Evolutionary conservation across 768 basidiomycete species (phyloP).

Genomic region (Paxillus ammoniavirescens): DNA sequence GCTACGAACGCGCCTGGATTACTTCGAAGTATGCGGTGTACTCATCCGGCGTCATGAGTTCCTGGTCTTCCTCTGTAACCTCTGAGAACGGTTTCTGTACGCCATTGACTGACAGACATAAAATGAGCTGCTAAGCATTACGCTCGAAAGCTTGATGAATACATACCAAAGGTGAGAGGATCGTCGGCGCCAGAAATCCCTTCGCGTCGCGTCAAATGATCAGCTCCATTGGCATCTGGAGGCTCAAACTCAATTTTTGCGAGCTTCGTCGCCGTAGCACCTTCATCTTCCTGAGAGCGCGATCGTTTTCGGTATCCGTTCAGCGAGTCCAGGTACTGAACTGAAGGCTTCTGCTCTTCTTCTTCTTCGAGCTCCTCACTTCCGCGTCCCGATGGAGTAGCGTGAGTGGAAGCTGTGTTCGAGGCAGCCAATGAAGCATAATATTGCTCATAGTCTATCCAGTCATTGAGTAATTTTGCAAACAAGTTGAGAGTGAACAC

Average conservation of each 20-base stretch:
- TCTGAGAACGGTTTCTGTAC: slow-evolving; percentile 68
- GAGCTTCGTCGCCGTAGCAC: slow-evolving; percentile 36
- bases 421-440: slow-evolving; percentile 77
- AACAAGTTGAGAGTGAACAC: neutral
- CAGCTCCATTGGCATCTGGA: slow-evolving; percentile 17
- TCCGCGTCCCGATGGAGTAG: slow-evolving; percentile 58
- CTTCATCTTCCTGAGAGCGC: slow-evolving; percentile 61
- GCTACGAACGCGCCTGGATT: slow-evolving; percentile 45
- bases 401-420: slow-evolving; percentile 52
- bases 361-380: slow-evolving; percentile 64
- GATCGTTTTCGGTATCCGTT: slow-evolving; percentile 77
- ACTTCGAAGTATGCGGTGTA: slow-evolving; percentile 81
- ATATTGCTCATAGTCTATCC: slow-evolving; percentile 74
- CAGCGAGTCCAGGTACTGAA: slow-evolving; percentile 65
- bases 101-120: slow-evolving; percentile 61
- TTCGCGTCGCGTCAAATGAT: neutral
- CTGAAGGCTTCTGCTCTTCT: slow-evolving; percentile 66
- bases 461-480: neutral
- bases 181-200: slow-evolving; percentile 40
- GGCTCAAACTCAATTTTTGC: slow-evolving; percentile 40
- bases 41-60: slow-evolving; percentile 91
- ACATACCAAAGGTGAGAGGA: slow-evolving; percentile 67
- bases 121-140: neutral
- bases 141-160: neutral
- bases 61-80: slow-evolving; percentile 91